Evolutionary conservation across 257 asterid species (phyloP), one percentile per base, ranked within the genome.

Genomic region (Jacaranda mimosifolia): DNA sequence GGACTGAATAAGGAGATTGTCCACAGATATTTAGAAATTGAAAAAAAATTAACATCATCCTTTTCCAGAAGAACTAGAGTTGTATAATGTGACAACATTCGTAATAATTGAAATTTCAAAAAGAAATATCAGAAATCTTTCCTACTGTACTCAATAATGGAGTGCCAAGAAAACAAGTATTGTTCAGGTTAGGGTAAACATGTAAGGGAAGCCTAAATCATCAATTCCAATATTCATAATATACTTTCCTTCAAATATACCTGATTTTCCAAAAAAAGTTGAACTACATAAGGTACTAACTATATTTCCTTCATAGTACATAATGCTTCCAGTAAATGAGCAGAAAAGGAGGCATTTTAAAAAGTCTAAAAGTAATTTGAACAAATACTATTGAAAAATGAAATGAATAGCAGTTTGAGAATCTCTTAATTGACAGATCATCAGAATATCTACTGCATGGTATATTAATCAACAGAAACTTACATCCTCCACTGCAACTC

Each of bases 401-500:
- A 13, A 49, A 62, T 18, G 45, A 52, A 66, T 32, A 21, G 53
- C 18, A 76, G 40, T 55, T 63, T 63, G 43, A 49, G 15, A 32
- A 48, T 64, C 76, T 32, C 45, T 10, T 70, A 21, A 6, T 38
- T 69, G 77, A 80, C 60, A 19, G 39, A 53, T 46, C 55, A 56
- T 39, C 62, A 6, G 66, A 21, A 35, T 57, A 58, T 52, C 59
- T 62, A 60, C 43, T 13, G 35, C 77, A 49, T 19, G 46, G 45
- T 64, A 79, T 6, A 71, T 21, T 83, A 64, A 70, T 52, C 13
- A 38, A 81, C 14, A 40, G 71, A 75, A 75, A 83, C 99, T 91
- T 87, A 96, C 99, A 87, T 96, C 99, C 68, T 96, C 98, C 39
- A 93, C 97, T 53, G 99, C 97, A 56, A 96, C 87, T 73, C 97